Evolutionary conservation across 1,139 yeast genomes (phyloP), one percentile per base, ranked within the genome.

Genomic region (Wickerhamomyces sp.): DNA sequence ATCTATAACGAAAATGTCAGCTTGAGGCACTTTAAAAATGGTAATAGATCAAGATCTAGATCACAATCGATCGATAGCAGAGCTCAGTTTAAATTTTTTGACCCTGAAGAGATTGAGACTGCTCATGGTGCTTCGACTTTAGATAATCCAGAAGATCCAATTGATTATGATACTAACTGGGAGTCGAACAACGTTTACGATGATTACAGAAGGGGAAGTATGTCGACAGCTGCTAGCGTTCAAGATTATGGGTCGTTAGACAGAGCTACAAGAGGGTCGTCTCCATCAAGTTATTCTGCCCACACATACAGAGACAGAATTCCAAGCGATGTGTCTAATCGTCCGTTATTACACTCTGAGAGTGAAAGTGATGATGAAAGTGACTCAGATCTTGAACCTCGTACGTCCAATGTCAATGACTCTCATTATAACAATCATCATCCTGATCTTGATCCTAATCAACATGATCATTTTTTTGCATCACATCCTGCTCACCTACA

Each of bases 81-180:
- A 8, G 36, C 51, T 2, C 53, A 56, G 18, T 93, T 93, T 67
- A 75, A 79, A 50, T 91, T 90, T 63, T 93, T 93, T 65, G 79
- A 93, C 9, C 72, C 84, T 9, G 89, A 85, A 49, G 95, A 89
- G 57, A 81, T 93, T 41, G 91, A 85, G 58, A 72, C 74, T 49
- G 97, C 98, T 1, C 94, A 86, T 45, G 97, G 97, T 41, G 79
- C 94, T 1, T 85, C 95, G 1, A 87, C 94, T 1, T 67, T 85
- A 55, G 90, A 85, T 46, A 74, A 73, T 47, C 66, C 75, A 27
- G 78, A 73, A 49, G 76, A 78, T 54, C 73, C 71, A 2, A 73
- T 55, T 43, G 61, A 56, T 57, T 81, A 80, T 57, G 84, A 84
- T 59, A 81, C 88, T 26, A 73, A 79, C 54, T 84, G 94, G 93